Percentiles rank a stretch among this genome's conserved stretches.
phyloP scores from a whole-genome alignment of 345 rosid genomes.

The Litchi chinensis region DNA sequence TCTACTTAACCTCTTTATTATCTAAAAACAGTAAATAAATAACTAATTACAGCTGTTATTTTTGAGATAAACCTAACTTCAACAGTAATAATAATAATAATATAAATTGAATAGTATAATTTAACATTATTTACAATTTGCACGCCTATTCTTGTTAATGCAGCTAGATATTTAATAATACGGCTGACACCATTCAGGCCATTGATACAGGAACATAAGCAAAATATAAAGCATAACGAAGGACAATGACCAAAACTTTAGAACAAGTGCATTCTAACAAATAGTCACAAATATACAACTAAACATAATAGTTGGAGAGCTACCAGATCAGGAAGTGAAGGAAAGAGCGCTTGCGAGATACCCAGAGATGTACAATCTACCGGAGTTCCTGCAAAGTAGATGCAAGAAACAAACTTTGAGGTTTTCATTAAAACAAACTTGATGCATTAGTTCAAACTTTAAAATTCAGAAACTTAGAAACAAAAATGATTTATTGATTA shows the following conservation, averaged over 20 bases:
- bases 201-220: no score
- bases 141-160: no score
- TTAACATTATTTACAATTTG: no score
- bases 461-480: background rate
- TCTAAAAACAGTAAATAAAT: no score
- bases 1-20: no score
- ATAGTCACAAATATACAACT: constrained; percentile 11
- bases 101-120: no score
- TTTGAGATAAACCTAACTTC: no score
- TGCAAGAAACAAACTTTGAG: constrained; percentile 5
- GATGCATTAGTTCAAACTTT: background rate
- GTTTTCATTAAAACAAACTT: background rate
- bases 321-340: constrained; percentile 86
- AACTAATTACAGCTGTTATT: no score
- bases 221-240: background rate
- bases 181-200: no score
- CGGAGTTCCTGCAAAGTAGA: constrained; percentile 72
- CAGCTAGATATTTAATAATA: no score
- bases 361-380: constrained; percentile 89
- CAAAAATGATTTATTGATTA: background rate
- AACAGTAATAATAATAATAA: no score
- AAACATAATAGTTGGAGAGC: constrained; percentile 14
- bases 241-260: background rate
- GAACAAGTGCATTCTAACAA: background rate
- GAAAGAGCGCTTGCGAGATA: constrained; percentile 64